A percentile compares a stretch with the other conserved stretches of the same genome.
Conservation (phyloP, 2,329 filamentous ascomycete species). For the Lachnellula cervina region DNA sequence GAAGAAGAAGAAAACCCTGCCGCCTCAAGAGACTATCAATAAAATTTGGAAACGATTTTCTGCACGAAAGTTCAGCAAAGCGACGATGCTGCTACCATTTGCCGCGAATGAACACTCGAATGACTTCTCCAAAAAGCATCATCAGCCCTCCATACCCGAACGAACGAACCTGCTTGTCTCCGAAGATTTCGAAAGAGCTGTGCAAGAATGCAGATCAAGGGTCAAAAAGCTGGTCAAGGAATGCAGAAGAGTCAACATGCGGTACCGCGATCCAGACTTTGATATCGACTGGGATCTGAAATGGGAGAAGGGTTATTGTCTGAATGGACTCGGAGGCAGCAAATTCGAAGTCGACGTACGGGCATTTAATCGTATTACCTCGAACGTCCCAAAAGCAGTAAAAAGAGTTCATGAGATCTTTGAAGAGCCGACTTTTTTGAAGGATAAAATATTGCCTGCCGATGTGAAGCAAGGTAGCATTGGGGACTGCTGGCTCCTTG, state of each 20-base stretch:
- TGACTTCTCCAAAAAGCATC: conserved; percentile 8
- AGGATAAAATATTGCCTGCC: conserved; percentile 70
- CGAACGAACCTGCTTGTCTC: conserved; percentile 54
- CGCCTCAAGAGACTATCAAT: conserved; percentile 62
- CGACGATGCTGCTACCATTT: conserved; percentile 60
- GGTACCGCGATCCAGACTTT: conserved; percentile 78
- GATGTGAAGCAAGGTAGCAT: conserved; percentile 75
- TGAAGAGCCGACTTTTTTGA: conserved; percentile 70
- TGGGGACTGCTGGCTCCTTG: conserved; percentile 85
- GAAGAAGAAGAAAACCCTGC: conserved; percentile 52
- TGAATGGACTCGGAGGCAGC: conserved; percentile 26
- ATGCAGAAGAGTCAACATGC: conserved; percentile 73
- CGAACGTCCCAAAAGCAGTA: conserved; percentile 64
- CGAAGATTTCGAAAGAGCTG: conserved; percentile 67
- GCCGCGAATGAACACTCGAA: conserved; percentile 32
- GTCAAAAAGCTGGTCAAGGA: conserved; percentile 56
- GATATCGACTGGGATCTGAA: conserved; percentile 58
- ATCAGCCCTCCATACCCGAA: conserved; percentile 38
- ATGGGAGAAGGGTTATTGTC: conserved; percentile 31
- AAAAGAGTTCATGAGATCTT: conserved; percentile 75
- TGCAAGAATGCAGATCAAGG: conserved; percentile 60
- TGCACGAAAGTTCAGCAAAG: conserved; percentile 60
- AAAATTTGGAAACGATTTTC: conserved; percentile 60
- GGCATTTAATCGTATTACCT: conserved; percentile 42
- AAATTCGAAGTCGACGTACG: conserved; percentile 48